phyloP scores from a whole-genome alignment of 2,329 filamentous ascomycete species.

The Tolypocladium ophioglossoides region DNA sequence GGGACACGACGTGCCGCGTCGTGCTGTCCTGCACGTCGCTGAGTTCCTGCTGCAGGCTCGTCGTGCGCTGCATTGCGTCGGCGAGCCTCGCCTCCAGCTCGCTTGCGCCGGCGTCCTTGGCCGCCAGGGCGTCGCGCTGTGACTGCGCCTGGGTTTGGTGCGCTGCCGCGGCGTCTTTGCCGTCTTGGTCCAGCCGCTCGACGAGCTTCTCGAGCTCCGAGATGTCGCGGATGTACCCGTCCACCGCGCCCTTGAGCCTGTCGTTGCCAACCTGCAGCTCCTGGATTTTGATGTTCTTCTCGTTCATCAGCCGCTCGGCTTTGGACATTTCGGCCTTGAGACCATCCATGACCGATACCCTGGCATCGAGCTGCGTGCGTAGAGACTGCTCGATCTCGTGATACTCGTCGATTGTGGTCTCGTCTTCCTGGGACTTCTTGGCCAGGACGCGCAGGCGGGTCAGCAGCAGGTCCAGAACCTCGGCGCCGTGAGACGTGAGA shows the following conservation, averaged over 20 bases:
- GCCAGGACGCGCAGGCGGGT: conserved; percentile 37
- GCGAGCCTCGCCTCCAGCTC: conserved; percentile 35
- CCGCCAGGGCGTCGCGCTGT: conserved; percentile 20
- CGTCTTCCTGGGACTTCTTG: conserved; percentile 33
- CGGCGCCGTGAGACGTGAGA: conserved; percentile 39
- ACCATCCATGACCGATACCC: conserved; percentile 39
- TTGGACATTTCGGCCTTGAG: conserved; percentile 31
- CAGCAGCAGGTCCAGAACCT: conserved; percentile 46
- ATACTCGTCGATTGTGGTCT: conserved; percentile 49
- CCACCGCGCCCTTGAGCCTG: conserved; percentile 39
- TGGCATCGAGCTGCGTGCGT: conserved; percentile 43
- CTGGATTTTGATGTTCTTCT: conserved; percentile 27
- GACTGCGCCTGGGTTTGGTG: conserved; percentile 24
- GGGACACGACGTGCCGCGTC: conserved; percentile 17
- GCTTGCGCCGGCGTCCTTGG: conserved; percentile 24
- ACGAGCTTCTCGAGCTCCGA: conserved; percentile 42
- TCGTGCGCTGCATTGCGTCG: conserved; percentile 26
- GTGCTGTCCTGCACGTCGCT: conserved; percentile 23
- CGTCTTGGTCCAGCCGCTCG: conserved; percentile 32
- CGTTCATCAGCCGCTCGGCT: conserved; percentile 20
- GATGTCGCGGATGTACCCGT: conserved; percentile 43
- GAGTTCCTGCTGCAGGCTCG: conserved; percentile 28
- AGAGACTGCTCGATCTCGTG: conserved; percentile 44
- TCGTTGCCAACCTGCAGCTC: conserved; percentile 40
- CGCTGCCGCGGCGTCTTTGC: conserved; percentile 16